These are phyloP conservation scores for Stephanodiscus minutulus DNA, from an alignment of 108 stramenopile species.

Conservation along the genomic window DNA sequence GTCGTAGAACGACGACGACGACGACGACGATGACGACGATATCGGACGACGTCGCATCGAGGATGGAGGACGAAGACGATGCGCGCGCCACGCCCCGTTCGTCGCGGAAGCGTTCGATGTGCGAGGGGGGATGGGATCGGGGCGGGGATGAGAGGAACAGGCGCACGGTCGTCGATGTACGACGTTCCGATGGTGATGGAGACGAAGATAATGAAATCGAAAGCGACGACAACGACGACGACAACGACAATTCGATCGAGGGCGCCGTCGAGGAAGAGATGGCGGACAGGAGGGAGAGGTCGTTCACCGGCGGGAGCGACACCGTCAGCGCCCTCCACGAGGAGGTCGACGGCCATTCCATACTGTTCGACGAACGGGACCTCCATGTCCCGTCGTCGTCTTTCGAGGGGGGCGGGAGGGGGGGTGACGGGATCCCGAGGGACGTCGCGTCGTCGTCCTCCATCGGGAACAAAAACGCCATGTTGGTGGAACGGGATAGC, in stretches of 20 bases:
- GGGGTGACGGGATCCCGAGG: too few relatives aligned
- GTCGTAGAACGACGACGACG: not conserved
- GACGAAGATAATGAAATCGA: not conserved
- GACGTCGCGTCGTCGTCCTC: not conserved
- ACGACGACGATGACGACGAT: not conserved
- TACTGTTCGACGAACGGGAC: slow-evolving; percentile 20
- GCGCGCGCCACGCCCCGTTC: not conserved
- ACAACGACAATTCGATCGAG: not conserved
- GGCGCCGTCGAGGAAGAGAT: not conserved
- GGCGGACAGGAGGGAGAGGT: not conserved
- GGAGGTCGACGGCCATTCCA: slow-evolving; percentile 23
- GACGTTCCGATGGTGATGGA: slow-evolving; percentile 8
- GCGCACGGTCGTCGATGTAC: slow-evolving; percentile 1
- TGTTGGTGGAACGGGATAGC: slow-evolving; percentile 27
- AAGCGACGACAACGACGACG: not conserved
- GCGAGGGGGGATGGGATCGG: not conserved
- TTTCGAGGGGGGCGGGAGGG: not conserved
- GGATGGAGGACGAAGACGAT: slow-evolving; percentile 10
- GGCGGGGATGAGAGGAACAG: slow-evolving; percentile 6
- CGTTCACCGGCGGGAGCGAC: slow-evolving; percentile 2
- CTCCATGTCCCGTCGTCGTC: not conserved
- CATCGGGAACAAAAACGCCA: not conserved
- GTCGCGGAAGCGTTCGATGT: not conserved
- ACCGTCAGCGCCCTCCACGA: slow-evolving; percentile 4
- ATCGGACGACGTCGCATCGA: not conserved